Conservation (phyloP, 2,329 filamentous ascomycete species). For the Cladosporium sp. region DNA sequence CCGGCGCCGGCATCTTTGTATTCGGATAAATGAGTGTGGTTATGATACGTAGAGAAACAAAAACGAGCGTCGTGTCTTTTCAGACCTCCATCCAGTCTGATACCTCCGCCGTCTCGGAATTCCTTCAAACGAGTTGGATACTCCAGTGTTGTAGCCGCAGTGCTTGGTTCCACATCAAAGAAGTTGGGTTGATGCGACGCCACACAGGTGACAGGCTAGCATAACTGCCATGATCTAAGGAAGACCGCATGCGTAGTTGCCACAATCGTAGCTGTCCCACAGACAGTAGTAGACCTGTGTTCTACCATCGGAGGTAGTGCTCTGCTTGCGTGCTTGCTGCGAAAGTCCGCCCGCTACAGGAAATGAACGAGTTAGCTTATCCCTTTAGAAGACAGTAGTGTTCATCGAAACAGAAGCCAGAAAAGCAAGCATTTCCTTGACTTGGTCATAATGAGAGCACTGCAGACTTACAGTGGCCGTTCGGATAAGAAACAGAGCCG, state of each 20-base stretch:
- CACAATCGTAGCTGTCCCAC: conserved; percentile 8
- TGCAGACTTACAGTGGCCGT: background rate
- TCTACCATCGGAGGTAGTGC: background rate
- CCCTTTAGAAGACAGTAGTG: background rate
- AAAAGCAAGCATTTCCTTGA: background rate
- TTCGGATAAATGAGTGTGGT: background rate
- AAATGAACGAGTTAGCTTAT: background rate
- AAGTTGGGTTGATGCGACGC: background rate
- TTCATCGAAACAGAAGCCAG: background rate
- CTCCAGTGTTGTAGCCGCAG: too few relatives aligned
- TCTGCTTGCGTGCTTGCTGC: background rate
- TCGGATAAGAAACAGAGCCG: background rate
- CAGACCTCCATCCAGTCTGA: background rate
- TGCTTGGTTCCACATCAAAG: background rate
- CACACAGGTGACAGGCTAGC: background rate
- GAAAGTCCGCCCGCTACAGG: background rate
- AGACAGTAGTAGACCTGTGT: background rate
- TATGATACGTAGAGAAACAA: background rate
- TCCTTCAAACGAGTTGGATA: background rate
- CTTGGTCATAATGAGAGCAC: background rate
- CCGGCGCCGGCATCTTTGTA: background rate
- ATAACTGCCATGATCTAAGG: background rate
- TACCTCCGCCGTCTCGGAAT: background rate
- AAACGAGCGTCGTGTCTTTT: background rate
- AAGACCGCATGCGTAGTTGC: conserved; percentile 6